Conservation (phyloP, 2,329 filamentous ascomycete species). For the Pseudocercospora eumusae region DNA sequence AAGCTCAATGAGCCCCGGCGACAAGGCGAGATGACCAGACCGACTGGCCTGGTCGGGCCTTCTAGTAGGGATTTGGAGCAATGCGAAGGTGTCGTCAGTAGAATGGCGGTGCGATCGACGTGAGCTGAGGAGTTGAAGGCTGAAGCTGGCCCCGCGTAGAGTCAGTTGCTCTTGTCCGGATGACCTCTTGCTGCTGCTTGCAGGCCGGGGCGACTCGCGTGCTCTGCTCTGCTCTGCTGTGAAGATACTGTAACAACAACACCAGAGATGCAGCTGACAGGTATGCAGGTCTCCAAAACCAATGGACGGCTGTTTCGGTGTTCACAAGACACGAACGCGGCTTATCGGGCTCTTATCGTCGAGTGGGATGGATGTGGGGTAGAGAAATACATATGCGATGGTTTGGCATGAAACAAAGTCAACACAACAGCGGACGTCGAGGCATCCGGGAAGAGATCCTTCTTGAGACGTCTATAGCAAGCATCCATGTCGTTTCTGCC, state of each 20-base stretch:
- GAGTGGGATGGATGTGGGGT: background rate
- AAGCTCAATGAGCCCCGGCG: no score
- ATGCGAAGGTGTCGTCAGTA: background rate
- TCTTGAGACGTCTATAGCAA: constrained; percentile 4
- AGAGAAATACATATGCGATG: no score
- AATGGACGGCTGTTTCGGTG: background rate
- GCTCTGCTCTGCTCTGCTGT: background rate
- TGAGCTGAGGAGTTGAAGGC: background rate
- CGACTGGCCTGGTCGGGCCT: constrained; percentile 7
- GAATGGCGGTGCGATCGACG: constrained; percentile 2
- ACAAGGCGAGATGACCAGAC: constrained; percentile 7
- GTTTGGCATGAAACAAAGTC: constrained; percentile 1
- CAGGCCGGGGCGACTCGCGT: background rate
- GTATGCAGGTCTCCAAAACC: no score
- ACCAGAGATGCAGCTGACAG: constrained; percentile 4
- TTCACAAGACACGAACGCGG: constrained; percentile 8
- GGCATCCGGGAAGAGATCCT: background rate
- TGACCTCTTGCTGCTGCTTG: constrained; percentile 3
- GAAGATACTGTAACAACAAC: no score
- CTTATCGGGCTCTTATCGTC: constrained; percentile 9
- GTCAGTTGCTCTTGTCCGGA: constrained; percentile 10
- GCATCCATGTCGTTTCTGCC: background rate
- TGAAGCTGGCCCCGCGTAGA: constrained; percentile 9
- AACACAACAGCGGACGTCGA: background rate
- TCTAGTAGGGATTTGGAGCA: background rate